Evolutionary conservation across 2,329 filamentous ascomycete species (phyloP), one percentile per base, ranked within the genome.

Genomic region (Grosmannia penicillata): DNA sequence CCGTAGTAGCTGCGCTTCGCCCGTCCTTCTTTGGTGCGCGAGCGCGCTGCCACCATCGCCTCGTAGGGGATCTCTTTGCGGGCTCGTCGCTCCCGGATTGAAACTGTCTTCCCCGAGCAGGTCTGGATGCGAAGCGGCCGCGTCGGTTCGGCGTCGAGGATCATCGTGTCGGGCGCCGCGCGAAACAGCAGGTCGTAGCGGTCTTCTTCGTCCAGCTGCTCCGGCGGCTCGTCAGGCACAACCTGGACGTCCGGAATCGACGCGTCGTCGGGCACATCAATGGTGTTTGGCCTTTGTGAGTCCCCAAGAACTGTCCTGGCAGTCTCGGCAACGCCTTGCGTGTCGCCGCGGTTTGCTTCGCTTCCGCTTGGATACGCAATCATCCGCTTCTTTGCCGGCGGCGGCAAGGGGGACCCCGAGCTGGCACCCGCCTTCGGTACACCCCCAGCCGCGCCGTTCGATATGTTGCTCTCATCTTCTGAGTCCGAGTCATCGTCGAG

Each of bases 1-100:
- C 91, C 91, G 54, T 94, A 98, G 58, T 87, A 96, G 49, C 78
- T 79, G 48, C 74, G 74, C 50, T 73, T 74, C 3, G 82, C 82
- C 42, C 75, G 68, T 2, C 80, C 78, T 40, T 78, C 71, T 45
- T 73, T 75, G 1, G 70, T 75, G 39, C 61, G 72, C 6, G 80
- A 83, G 36, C 80, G 66, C 10, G 74, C 69, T 18, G 79, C 78
- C 4, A 82, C 71, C 48, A 85, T 68, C 28, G 70, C 62, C 50
- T 82, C 75, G 50, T 80, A 84, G 0, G 78, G 64, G 1, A 70
- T 53, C 1, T 59, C 53, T 1, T 57, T 55, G 1, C 56, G 53
- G 8, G 59, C 52, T 38, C 63, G 64, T 37, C 75, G 72, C 48
- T 72, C 62, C 32, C 65, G 65, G 32, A 84, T 63, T 0, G 68